Evolutionary conservation across 139 green algal genomes (phyloP), one percentile per base, ranked within the genome.

Genomic region (Asterochloris sp.): DNA sequence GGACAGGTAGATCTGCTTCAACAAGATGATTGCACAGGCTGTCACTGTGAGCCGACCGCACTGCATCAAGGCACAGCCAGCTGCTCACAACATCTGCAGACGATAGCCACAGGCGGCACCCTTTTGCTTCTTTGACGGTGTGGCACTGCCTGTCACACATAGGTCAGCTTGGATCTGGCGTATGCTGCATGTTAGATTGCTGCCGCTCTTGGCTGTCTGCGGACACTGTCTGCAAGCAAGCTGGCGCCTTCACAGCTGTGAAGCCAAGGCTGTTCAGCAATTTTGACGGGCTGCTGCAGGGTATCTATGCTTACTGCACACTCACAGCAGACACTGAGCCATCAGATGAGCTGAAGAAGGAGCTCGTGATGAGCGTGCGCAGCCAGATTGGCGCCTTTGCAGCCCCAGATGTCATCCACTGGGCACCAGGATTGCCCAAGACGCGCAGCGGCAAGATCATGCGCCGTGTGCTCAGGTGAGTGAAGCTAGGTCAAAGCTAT

Each of bases 221-320:
- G 6, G 38, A 54, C 38, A 54, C 38, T 67, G 0, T 78, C 21
- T 73, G 76, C 75, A 86, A 54, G 38, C 38, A 54, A 54, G 38
- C 38, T 54, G 38, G 38, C 38, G 38, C 38, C 38, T 54, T 54
- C 6, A 54, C 38, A 54, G 38, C 67, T 71, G 64, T 13, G 54
- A 26, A 1, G 17, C 38, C n/a, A 76, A 9, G 17, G 19, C 38
- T 15, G 19, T 11, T 26, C 19, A 27, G 28, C 19, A n/a, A 54
- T 54, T 54, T 54, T 2, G 2, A 54, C 6, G 38, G 38, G 38
- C 38, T 54, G 38, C 38, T 54, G 15, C 90, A 97, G 84, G 93
- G 90, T 61, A 97, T 99, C 76, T 99, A 99, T 83, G 97, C 97
- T 9, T 99, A 95, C 83, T 94, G 99, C 8, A 97, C 92, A 11